Conservation (phyloP, 495 filamentous ascomycete species). For the Hypoxylon perforatum region DNA sequence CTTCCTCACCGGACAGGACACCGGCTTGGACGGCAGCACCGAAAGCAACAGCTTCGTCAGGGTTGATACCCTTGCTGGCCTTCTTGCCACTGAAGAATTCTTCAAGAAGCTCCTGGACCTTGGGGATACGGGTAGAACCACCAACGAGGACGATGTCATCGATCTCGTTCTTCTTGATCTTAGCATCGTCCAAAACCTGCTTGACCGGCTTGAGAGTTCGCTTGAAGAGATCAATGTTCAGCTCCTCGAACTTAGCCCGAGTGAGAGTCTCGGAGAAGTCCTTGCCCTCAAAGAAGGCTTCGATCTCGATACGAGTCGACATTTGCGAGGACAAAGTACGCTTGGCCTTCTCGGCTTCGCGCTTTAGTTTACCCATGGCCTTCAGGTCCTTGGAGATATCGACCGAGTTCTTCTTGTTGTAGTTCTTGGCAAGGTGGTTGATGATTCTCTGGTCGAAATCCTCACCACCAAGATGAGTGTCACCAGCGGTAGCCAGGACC, state of each 20-base stretch:
- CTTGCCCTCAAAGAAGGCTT: constrained; percentile 95
- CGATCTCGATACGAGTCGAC: constrained; percentile 98
- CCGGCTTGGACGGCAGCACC: constrained; percentile 97
- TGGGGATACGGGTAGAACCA: constrained; percentile 96
- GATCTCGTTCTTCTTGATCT: constrained; percentile 87
- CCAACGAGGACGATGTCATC: constrained; percentile 92
- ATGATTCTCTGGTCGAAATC: constrained; percentile 99
- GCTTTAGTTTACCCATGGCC: constrained; percentile 99
- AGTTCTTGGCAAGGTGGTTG: constrained; percentile 95
- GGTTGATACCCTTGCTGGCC: constrained; percentile 98
- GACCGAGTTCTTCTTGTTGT: constrained; percentile 97
- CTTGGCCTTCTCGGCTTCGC: constrained; percentile 99
- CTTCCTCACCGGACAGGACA: constrained; percentile 89
- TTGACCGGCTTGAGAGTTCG: constrained; percentile 99
- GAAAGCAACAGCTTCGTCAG: constrained; percentile 97
- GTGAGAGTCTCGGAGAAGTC: constrained; percentile 99
- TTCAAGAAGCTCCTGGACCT: constrained; percentile 93
- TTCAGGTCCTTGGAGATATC: constrained; percentile 95
- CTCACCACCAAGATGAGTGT: constrained; percentile 99
- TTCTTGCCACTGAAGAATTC: constrained; percentile 96
- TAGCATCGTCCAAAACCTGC: constrained; percentile 93
- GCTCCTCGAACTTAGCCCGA: constrained; percentile 98
- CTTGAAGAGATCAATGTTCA: constrained; percentile 98
- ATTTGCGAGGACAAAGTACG: constrained; percentile 98
- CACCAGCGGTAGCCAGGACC: constrained; percentile 97